A percentile compares a stretch with the other conserved stretches of the same genome.
Conservation (phyloP, 306 rosid species). For the Spatholobus suberectus region DNA sequence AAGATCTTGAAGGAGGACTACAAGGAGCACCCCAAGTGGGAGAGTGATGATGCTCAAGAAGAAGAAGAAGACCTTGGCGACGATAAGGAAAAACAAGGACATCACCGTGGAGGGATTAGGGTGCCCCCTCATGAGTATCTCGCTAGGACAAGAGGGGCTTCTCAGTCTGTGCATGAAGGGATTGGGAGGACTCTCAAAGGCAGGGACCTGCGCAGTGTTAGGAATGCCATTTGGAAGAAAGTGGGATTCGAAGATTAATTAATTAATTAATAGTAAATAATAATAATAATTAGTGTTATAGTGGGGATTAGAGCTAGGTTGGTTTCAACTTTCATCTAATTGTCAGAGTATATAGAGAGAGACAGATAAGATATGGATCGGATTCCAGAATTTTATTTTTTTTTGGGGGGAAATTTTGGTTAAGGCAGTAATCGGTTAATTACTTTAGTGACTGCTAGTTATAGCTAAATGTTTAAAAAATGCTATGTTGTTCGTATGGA, state of each 20-base stretch:
- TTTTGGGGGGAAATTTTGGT: conserved; percentile 36
- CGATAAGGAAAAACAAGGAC: background rate
- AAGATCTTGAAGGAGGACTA: conserved; percentile 72
- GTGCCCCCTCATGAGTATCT: conserved; percentile 88
- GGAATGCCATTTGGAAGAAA: conserved; percentile 92
- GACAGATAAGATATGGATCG: background rate
- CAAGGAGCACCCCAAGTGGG: conserved; percentile 46
- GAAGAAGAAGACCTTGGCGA: conserved; percentile 25
- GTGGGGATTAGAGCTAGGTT: background rate
- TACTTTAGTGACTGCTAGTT: conserved; percentile 19
- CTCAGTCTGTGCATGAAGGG: conserved; percentile 93
- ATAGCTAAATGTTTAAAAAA: background rate
- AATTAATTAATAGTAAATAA: no score
- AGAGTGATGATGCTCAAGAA: background rate
- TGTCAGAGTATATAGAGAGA: background rate
- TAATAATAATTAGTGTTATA: background rate
- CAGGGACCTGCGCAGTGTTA: conserved; percentile 77
- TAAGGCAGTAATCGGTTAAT: background rate
- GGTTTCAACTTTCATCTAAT: background rate
- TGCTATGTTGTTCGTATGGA: background rate
- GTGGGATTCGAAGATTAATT: conserved; percentile 80
- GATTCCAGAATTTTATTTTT: background rate
- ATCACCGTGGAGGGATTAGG: conserved; percentile 32
- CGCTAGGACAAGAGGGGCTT: conserved; percentile 82
- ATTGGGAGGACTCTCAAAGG: conserved; percentile 93